Base-by-base conservation (phyloP, 768 basidiomycete genomes). In the Trametes punicea region DNA sequence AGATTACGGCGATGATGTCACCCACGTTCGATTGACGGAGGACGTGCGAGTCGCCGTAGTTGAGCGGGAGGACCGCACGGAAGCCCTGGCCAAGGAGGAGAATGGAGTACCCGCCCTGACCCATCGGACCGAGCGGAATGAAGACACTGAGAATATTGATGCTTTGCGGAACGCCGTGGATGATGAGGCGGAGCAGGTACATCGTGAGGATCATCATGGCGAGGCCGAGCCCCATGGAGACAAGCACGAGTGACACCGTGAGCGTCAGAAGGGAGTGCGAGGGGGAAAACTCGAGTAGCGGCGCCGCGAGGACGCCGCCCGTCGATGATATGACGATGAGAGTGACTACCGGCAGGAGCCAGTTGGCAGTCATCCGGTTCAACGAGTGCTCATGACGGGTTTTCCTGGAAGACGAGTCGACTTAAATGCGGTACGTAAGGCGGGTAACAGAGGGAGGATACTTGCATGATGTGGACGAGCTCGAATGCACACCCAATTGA, bases 271-370 rank as follows among this genome's bases (percentile, higher is more conserved):
- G 72, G 1, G 86, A 85, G 58, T 78, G 70, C 0, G 67, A 59
- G 1, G 71, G 65, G 29, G 81, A 79, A 64, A 77, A 73, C 9
- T 70, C 55, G 9, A 74, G 59, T 4, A 92, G 66, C 3, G 81
- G 73, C 2, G 69, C 63, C 0, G 82, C 81, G 21, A 91, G 67
- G 38, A 84, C 68, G 0, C 78, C 85, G 1, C 89, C 89, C 0
- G 82, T 74, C 1, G 90, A 85, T 0, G 87, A 77, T 1, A 80
- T 81, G 65, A 92, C 90, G 40, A 87, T 79, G 15, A 86, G 76
- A 0, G 89, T 81, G 3, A 92, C 85, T 10, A 89, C 80, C 0
- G 90, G 90, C 27, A 92, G 82, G 7, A 91, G 73, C 88, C 89
- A 91, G 20, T 76, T 67, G 21, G 84, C 71, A 0, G 82, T 82